Conservation (phyloP, 176 grass and related monocot genomes). For the Eleusine indica region DNA sequence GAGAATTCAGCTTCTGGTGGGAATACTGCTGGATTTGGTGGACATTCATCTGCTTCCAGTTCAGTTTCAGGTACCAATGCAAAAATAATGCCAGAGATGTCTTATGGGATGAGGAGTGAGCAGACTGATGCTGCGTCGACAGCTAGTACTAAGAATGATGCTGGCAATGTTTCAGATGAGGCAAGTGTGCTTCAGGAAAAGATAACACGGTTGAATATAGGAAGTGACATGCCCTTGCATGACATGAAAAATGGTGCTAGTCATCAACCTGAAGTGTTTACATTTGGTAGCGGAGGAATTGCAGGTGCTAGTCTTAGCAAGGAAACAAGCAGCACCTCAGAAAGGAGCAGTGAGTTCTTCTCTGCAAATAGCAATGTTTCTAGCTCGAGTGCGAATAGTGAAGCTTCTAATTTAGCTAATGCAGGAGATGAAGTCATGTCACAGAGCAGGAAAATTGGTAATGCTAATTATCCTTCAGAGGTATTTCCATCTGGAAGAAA, state of each 20-base stretch:
- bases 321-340: conserved; percentile 34
- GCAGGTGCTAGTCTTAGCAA: conserved; percentile 29
- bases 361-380: conserved; percentile 29
- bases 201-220: conserved; percentile 56
- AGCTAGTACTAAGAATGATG: neutral
- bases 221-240: conserved; percentile 45
- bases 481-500: conserved; percentile 28
- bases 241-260: conserved; percentile 29
- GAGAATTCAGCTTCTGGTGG: conserved; percentile 25
- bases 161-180: conserved; percentile 14
- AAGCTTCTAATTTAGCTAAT: conserved; percentile 25
- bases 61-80: conserved; percentile 4
- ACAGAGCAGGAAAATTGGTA: conserved; percentile 20
- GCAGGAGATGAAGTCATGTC: conserved; percentile 15
- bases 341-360: conserved; percentile 19
- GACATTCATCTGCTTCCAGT: neutral
- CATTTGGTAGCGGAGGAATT: conserved; percentile 43
- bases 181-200: conserved; percentile 38
- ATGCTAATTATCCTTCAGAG: conserved; percentile 25
- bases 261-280: conserved; percentile 40
- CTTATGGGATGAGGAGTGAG: neutral
- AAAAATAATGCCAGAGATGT: conserved; percentile 27
- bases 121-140: neutral
- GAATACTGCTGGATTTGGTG: conserved; percentile 19
- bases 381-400: conserved; percentile 26